Conservation (phyloP, 768 basidiomycete species). For the Royoungia palumana region DNA sequence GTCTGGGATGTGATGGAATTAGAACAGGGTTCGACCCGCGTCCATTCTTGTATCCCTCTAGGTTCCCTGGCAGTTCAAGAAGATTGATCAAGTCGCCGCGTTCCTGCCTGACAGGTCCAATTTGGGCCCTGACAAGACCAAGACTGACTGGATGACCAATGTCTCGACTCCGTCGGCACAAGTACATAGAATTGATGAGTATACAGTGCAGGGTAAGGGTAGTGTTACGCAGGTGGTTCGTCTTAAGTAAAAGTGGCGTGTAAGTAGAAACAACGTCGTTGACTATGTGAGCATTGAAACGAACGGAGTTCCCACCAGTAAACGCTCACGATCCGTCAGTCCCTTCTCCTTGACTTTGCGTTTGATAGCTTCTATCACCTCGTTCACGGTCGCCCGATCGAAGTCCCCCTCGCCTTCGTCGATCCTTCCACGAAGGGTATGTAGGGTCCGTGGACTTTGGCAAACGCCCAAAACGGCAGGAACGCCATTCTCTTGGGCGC, state of each 20-base stretch:
- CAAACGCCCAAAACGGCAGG: conserved; percentile 92
- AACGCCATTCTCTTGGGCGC: conserved; percentile 88
- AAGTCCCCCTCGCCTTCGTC: conserved; percentile 87
- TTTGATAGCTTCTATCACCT: conserved; percentile 92
- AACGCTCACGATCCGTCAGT: conserved; percentile 69
- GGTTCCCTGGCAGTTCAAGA: conserved; percentile 96
- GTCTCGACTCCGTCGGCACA: background rate
- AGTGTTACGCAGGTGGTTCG: background rate
- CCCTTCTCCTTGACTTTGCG: conserved; percentile 91
- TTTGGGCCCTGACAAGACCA: conserved; percentile 39
- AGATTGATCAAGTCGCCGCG: conserved; percentile 86
- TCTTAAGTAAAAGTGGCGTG: background rate
- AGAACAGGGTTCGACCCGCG: conserved; percentile 84
- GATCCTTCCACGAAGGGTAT: conserved; percentile 86
- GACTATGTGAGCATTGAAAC: conserved; percentile 3
- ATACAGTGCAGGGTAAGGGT: conserved; percentile 7
- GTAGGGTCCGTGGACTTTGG: conserved; percentile 90
- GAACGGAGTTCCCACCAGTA: background rate
- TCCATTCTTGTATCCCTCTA: conserved; percentile 92
- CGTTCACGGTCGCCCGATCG: conserved; percentile 80
- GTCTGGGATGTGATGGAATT: conserved; percentile 1
- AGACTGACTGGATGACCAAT: conserved; percentile 40
- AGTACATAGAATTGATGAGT: conserved; percentile 4
- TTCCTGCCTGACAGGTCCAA: conserved; percentile 68
- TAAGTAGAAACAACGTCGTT: conserved; percentile 5